Evolutionary conservation across 2,329 filamentous ascomycete species (phyloP), one percentile per base, ranked within the genome.

Genomic region (Didymella keratinophila): DNA sequence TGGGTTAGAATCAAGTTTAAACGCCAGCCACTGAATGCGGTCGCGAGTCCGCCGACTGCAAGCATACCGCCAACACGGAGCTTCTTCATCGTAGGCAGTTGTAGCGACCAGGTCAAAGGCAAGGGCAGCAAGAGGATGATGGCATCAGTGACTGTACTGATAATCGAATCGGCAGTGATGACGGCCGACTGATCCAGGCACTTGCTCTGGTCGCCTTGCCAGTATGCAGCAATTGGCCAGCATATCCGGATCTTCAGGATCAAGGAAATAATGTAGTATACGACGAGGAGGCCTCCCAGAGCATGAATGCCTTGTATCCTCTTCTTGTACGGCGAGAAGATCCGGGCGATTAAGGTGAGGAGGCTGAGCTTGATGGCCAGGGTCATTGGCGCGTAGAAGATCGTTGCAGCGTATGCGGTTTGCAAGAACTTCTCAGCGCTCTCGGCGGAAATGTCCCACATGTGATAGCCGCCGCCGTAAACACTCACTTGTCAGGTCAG

Each of bases 61-160:
- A 78, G 66, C 54, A 77, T 64, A 21, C 61, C 53, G 4, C 64
- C 58, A 25, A 78, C 72, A 53, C 73, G 75, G 3, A 77, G n/a
- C 58, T 76, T 78, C 56, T 73, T 74, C 3, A 45, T 47, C 20
- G 64, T 28, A 1, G 69, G 60, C 52, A 74, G 63, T 16, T 69
- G 65, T 30, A 78, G 56, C 0, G 60, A 65, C 71, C 70, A 75
- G 1, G 70, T 69, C 44, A 78, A 56, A 0, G 72, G 67, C 9
- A 77, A 63, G 2, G 76, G 77, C 6, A 79, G 51, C 9, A 76
- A 14, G 25, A 78, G 63, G 18, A 78, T 74, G 36, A 74, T 63
- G 23, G 73, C 53, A 52, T 78, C 76, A 21, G 72, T 76, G 6
- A 77, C 34, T 14, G 74, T 69, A 41, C 70, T 73, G 12, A 77